Base-by-base conservation (phyloP, 805 yeast species). In the Metschnikowia baotianmanensis region DNA sequence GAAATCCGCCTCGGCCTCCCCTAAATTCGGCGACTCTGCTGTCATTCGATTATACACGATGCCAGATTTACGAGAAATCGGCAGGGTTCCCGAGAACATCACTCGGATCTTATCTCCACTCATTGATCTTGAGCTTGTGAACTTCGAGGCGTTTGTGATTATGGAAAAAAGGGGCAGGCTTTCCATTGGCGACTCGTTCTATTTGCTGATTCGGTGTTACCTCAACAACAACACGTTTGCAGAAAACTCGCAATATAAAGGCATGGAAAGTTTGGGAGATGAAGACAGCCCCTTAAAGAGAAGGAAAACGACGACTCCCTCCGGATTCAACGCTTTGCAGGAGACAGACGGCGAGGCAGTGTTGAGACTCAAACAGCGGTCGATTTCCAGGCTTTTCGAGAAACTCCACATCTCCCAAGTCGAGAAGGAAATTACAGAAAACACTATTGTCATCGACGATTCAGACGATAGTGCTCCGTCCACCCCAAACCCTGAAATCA, bases 161-260 rank as follows among this genome's bases (percentile, higher is more conserved):
- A 77, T 72, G 53, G 77, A 82, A 30, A 83, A 81, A 15, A 65
- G 68, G 9, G 44, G 49, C 21, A 58, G 80, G 22, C 57, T 89
- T 24, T 70, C 84, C 8, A 76, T 81, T 1, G 98, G 97, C 3
- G 95, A 88, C 54, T 71, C 83, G 1, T 82, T 90, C 53, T 69
- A 77, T 17, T 66, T 88, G 0, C 86, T 82, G 52, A 62, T 86
- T 4, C 86, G 87, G 51, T 77, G 88, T 43, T 86, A 59, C 55
- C 56, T 90, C 19, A 72, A 51, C 27, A 58, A 44, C 57, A 64
- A 36, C 43, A 75, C 66, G 57, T 48, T 73, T 65, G 42, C 45
- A 4, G 46, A 42, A 10, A 42, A 43, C 12, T 31, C 40, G 17
- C 45, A 28, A 31, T 36, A 43, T 15, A 40, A 40, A 3, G 44